Evolutionary conservation across 75 land plant species (phyloP).

Genomic region (Sequoiadendron giganteum): DNA sequence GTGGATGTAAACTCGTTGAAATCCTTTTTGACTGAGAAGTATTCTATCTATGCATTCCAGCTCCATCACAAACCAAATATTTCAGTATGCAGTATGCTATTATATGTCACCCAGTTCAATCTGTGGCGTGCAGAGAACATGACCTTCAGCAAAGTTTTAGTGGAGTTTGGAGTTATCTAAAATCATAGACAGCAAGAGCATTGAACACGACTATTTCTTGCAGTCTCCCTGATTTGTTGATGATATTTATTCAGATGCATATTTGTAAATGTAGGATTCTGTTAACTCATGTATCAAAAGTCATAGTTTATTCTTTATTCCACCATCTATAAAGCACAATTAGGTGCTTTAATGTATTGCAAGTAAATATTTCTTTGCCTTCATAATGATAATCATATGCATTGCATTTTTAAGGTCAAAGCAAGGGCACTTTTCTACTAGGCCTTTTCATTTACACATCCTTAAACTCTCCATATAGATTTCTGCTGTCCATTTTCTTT

Average conservation of each 20-base stretch:
- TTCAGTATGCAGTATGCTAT: background rate
- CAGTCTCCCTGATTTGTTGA: background rate
- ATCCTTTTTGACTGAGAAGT: background rate
- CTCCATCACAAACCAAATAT: background rate
- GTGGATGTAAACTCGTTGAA: background rate
- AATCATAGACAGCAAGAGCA: background rate
- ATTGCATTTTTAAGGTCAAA: no score
- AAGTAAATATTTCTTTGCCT: background rate
- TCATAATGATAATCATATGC: background rate
- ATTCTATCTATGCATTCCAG: background rate
- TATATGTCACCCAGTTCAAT: background rate
- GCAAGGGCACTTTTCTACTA: no score
- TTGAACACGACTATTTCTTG: background rate
- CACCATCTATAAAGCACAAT: background rate
- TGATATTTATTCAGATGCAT: background rate
- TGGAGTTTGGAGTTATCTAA: background rate
- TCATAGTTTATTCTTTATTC: constrained; percentile 3
- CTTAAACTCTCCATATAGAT: no score
- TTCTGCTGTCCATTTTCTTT: no score
- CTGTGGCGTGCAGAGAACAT: background rate
- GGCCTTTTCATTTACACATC: no score
- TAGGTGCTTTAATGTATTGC: background rate
- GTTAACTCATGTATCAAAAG: background rate
- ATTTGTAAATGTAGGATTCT: background rate
- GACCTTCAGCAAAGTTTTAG: background rate